These are phyloP conservation scores for Cutaneotrichosporon sp. DNA, from an alignment of 1,284 basidiomycete species.

Conservation along the genomic window DNA sequence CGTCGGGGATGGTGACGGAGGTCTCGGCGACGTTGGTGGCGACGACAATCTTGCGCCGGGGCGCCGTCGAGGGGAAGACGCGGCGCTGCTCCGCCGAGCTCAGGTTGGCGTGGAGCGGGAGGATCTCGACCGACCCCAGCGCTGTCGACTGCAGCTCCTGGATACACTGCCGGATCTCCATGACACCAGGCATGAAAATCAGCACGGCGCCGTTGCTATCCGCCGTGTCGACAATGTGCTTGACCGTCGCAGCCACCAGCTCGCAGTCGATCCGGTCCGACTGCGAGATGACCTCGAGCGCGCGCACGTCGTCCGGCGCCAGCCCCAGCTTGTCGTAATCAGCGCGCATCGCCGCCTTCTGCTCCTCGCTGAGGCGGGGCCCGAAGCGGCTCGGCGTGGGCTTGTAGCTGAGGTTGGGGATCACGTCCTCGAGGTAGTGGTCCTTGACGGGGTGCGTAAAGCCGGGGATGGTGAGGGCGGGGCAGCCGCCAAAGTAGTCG, in stretches of 20 bases:
- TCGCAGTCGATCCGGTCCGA: conserved; percentile 74
- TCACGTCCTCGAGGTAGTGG: conserved; percentile 75
- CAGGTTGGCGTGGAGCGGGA: conserved; percentile 88
- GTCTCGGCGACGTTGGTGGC: conserved; percentile 87
- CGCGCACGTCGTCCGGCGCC: conserved; percentile 59
- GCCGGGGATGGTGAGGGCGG: conserved; percentile 81
- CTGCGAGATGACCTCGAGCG: conserved; percentile 65
- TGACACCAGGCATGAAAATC: conserved; percentile 85
- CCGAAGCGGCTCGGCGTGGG: conserved; percentile 49
- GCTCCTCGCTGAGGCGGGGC: conserved; percentile 60
- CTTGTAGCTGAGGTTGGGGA: conserved; percentile 60
- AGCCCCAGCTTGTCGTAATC: conserved; percentile 61
- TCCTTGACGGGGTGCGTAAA: conserved; percentile 77
- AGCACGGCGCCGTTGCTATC: conserved; percentile 65
- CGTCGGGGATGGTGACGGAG: conserved; percentile 90
- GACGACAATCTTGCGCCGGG: conserved; percentile 80
- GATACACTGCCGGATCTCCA: conserved; percentile 82
- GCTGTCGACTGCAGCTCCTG: conserved; percentile 61
- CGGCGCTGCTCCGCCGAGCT: conserved; percentile 78
- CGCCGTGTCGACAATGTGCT: conserved; percentile 64
- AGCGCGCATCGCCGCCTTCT: conserved; percentile 58
- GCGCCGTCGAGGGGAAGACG: conserved; percentile 72
- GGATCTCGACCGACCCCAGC: conserved; percentile 61
- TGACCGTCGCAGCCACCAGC: conserved; percentile 69
- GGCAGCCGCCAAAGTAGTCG: conserved; percentile 76